These are phyloP conservation scores for Blumeria graminis DNA, from an alignment of 2,329 filamentous ascomycete genomes.

Conservation along the genomic window DNA sequence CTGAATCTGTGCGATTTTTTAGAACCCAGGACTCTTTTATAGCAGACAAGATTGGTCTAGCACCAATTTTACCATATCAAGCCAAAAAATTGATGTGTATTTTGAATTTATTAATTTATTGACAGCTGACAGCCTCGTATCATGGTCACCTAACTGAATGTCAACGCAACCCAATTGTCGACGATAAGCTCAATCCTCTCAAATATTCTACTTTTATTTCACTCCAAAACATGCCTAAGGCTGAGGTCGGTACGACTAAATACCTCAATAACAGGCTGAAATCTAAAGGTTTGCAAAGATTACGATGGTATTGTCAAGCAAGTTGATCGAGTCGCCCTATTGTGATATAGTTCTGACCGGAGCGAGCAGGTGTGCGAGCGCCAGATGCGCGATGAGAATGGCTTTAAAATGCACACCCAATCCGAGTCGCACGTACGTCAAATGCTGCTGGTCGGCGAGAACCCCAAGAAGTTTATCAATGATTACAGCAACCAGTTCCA, in stretches of 20 bases:
- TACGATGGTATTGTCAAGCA: constrained; percentile 75
- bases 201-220: neutral
- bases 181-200: too few species aligned
- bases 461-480: constrained; percentile 63
- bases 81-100: too few species aligned
- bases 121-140: too few species aligned
- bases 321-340: neutral
- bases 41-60: too few species aligned
- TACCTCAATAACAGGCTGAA: constrained; percentile 80
- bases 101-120: too few species aligned
- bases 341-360: constrained; percentile 3
- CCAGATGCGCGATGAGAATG: constrained; percentile 67
- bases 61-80: too few species aligned
- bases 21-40: too few species aligned
- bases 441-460: constrained; percentile 69
- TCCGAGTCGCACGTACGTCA: constrained; percentile 74
- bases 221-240: constrained; percentile 54
- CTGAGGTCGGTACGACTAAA: constrained; percentile 82
- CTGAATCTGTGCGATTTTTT: too few species aligned
- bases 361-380: constrained; percentile 43
- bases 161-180: too few species aligned
- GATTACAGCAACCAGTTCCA: constrained; percentile 65
- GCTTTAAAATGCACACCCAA: constrained; percentile 79
- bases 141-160: too few species aligned
- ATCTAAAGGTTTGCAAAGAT: constrained; percentile 47